Base-by-base conservation (phyloP, 2,329 filamentous ascomycete species). In the Rhynchosporium secalis region DNA sequence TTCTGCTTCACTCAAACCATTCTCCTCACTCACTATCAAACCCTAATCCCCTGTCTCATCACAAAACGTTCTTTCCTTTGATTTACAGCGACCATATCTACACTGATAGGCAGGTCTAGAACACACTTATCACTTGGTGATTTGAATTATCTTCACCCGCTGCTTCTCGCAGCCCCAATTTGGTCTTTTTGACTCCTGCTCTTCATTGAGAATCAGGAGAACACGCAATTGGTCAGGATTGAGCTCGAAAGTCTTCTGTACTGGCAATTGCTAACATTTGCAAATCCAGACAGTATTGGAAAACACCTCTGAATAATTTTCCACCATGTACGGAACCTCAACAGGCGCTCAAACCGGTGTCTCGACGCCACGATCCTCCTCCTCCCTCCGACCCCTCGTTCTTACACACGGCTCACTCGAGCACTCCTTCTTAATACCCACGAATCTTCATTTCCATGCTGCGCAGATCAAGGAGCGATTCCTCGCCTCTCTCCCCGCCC, bases 381-480 rank as follows among this genome's bases (percentile, higher is more conserved):
- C 92, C 69, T 96, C 94, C 68, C 87, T 97, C 69, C 91, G 95
- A 70, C 94, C 95, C 67, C 86, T 99, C 75, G 92, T 90, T 72
- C 85, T 99, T 74, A 85, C 87, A 69, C 95, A 99, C 78, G 95
- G 96, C 76, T 92, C 91, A 60, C 92, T 99, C 79, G 95, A 99
- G 78, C 92, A 96, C 74, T 94, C 92, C 59, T 95, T 99, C 77
- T 88, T 97, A 74, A 90, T 99, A 75, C 94, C 95, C 63, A 98
- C 95, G 71, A 91, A 88, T 73, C 86, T 97, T 67, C 95, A 99
- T 79, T 99, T 96, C 82, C 93, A 95, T 78, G 95, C 95, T 72
- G 90, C 92, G 65, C 91, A 96, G 80, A 83, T 98, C 75, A 96
- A 94, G 82, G 93, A 97, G 72, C 85, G 87, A 69, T 99, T 99